These are phyloP conservation scores for Carex arenaria DNA, from an alignment of 202 grass and related monocot genomes.

Conservation along the genomic window DNA sequence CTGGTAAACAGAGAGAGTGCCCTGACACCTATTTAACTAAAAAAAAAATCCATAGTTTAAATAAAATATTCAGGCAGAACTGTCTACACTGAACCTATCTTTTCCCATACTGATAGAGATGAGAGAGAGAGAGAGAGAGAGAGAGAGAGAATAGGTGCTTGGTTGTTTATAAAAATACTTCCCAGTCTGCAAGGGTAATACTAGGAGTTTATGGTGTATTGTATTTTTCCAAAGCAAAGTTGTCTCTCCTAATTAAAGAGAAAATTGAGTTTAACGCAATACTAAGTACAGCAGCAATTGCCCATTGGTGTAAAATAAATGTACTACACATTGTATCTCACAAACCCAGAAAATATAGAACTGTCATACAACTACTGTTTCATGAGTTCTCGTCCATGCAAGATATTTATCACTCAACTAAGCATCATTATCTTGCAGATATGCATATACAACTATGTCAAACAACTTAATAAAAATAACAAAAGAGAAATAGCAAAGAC, in stretches of 20 bases:
- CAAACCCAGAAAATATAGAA: not conserved
- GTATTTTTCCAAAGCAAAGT: not conserved
- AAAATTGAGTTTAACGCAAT: not conserved
- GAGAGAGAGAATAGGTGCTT: not conserved
- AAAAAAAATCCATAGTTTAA: conserved; percentile 22
- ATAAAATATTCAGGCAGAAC: not conserved
- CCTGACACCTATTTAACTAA: conserved; percentile 88
- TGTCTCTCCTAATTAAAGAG: not conserved
- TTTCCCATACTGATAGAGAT: not conserved
- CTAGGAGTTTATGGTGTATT: not conserved
- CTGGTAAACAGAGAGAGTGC: conserved; percentile 85
- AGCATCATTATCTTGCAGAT: not conserved
- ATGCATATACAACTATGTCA: not conserved
- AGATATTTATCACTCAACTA: not conserved
- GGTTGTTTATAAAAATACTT: not conserved
- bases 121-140: not conserved
- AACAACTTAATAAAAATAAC: not conserved
- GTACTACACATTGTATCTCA: not conserved
- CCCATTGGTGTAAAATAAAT: not conserved
- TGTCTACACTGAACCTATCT: not conserved
- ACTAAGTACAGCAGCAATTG: not conserved
- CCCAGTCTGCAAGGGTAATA: not conserved
- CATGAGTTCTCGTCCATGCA: not conserved
- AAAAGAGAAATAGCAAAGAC: not conserved
- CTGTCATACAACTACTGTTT: not conserved